These are phyloP conservation scores for Yarrowia yakushimensis DNA, from an alignment of 805 yeast species.

Conservation along the genomic window DNA sequence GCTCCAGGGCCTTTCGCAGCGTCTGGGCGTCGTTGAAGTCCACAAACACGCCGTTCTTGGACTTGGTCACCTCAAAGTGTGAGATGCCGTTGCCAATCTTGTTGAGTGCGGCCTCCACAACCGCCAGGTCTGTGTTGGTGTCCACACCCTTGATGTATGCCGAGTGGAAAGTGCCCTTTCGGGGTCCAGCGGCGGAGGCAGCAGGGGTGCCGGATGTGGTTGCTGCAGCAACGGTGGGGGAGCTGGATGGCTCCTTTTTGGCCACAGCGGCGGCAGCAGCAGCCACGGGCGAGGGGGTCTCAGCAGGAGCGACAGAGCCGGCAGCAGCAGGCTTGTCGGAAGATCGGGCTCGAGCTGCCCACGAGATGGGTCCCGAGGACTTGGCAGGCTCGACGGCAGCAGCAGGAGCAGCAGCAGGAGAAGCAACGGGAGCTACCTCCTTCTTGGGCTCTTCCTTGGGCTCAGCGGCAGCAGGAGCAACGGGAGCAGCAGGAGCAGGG, in stretches of 20 bases:
- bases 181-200: not conserved
- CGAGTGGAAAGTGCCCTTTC: constrained; percentile 35
- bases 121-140: constrained; percentile 32
- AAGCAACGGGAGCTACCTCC: not conserved
- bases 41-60: constrained; percentile 39
- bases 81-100: constrained; percentile 35
- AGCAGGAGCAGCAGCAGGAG: not conserved
- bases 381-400: constrained; percentile 19
- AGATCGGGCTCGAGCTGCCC: constrained; percentile 35
- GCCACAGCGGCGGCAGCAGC: constrained; percentile 24
- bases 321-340: constrained; percentile 18
- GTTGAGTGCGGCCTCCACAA: constrained; percentile 35
- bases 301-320: constrained; percentile 24
- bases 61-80: constrained; percentile 38
- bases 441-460: constrained; percentile 7
- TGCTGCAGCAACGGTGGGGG: constrained; percentile 7
- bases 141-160: constrained; percentile 40
- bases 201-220: constrained; percentile 5
- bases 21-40: constrained; percentile 38
- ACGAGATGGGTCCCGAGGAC: constrained; percentile 32
- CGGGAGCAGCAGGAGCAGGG: constrained; percentile 8
- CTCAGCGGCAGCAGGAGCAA: not conserved
- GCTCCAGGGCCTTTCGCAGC: constrained; percentile 35
- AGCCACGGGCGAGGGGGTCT: constrained; percentile 26
- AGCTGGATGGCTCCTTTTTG: constrained; percentile 23